Percentiles rank a stretch among this genome's conserved stretches.
Conservation (phyloP, 1,139 yeast genomes). For the Pichia sp. region DNA sequence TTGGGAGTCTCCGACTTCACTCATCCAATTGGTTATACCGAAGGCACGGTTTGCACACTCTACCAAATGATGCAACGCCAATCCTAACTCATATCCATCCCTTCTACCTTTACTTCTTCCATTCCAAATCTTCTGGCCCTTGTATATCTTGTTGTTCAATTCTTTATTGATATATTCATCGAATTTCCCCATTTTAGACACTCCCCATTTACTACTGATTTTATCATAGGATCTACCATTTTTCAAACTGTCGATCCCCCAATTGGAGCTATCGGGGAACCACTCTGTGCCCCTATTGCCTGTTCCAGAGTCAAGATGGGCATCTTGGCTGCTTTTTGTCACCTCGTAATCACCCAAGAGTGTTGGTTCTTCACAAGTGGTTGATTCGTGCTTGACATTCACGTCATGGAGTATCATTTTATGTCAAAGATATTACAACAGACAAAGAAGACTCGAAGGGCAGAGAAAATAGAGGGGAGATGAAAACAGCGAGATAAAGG, state of each 20-base stretch:
- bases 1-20: slow-evolving; percentile 32
- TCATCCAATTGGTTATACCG: slow-evolving; percentile 63
- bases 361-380: neutral
- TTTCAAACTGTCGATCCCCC: neutral
- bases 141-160: neutral
- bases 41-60: slow-evolving; percentile 54
- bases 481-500: neutral
- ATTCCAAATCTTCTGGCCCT: neutral
- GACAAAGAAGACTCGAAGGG: neutral
- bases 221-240: neutral
- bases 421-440: neutral
- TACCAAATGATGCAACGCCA: slow-evolving; percentile 29
- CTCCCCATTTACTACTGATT: slow-evolving; percentile 1
- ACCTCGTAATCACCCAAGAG: neutral
- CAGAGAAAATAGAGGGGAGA: neutral
- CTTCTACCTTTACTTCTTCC: neutral
- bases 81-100: slow-evolving; percentile 5
- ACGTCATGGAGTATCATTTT: neutral
- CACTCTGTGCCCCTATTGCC: too few species aligned
- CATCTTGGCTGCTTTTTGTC: neutral
- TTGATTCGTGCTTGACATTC: neutral
- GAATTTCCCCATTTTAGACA: neutral
- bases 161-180: slow-evolving; percentile 1
- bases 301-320: neutral
- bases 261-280: neutral